Evolutionary conservation across 345 rosid species (phyloP).

Genomic region (Cardamine resedifolia): DNA sequence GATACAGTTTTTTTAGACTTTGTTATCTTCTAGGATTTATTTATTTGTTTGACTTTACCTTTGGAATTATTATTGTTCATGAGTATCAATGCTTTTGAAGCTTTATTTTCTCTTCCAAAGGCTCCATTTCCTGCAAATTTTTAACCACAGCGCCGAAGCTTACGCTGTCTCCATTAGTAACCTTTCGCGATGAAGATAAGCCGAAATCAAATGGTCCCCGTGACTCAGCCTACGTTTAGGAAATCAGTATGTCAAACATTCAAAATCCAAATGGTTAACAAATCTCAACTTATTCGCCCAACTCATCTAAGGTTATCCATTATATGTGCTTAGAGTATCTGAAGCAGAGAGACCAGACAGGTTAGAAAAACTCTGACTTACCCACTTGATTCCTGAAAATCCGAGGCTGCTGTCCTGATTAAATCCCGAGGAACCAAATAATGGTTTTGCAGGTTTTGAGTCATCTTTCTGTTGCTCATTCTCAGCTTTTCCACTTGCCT

Average conservation of each 20-base stretch:
- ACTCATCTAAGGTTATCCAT: neutral
- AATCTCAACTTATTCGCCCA: neutral
- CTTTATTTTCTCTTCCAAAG: neutral
- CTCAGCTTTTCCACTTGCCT: conserved; percentile 47
- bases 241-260: neutral
- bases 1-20: neutral
- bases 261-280: neutral
- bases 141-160: conserved; percentile 41
- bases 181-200: conserved; percentile 55
- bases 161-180: conserved; percentile 44
- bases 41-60: neutral
- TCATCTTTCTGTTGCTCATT: conserved; percentile 34
- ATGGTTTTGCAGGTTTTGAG: conserved; percentile 48
- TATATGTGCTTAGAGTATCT: neutral
- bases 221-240: conserved; percentile 68
- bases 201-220: conserved; percentile 87
- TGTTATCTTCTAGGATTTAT: neutral
- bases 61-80: neutral
- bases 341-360: neutral
- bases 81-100: conserved; percentile 12
- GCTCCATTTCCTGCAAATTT: conserved; percentile 14
- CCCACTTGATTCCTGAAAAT: conserved; percentile 90
- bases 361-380: conserved; percentile 31
- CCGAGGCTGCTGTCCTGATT: conserved; percentile 85
- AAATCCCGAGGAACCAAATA: conserved; percentile 44